Conservation (phyloP, 169 alveolate species). For the Plasmodium knowlesi region DNA sequence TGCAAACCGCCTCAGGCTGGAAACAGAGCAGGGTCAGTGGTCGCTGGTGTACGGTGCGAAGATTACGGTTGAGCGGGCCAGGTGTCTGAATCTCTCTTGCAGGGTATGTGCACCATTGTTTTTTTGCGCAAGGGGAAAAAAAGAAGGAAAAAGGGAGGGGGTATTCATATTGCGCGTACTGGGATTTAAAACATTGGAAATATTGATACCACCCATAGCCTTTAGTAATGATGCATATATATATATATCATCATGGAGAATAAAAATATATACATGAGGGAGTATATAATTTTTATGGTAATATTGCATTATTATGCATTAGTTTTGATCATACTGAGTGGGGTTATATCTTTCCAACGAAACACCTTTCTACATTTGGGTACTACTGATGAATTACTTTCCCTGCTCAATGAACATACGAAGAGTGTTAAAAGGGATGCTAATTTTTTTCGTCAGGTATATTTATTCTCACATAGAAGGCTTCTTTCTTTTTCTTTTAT, state of each 20-base stretch:
- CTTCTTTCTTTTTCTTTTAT: neutral
- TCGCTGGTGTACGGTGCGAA: constrained; percentile 75
- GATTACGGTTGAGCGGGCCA: constrained; percentile 44
- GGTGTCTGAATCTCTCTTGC: constrained; percentile 12
- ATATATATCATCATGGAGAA: neutral
- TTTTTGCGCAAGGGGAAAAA: neutral
- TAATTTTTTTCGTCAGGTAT: neutral
- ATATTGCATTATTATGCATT: neutral
- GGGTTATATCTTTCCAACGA: neutral
- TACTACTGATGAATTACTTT: neutral
- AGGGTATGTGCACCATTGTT: constrained; percentile 60
- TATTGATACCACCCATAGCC: too few relatives aligned
- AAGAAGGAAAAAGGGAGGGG: neutral
- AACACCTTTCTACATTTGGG: neutral
- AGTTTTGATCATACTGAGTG: neutral
- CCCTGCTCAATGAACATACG: neutral
- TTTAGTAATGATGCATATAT: too few relatives aligned
- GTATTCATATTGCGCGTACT: neutral
- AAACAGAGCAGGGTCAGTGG: constrained; percentile 76
- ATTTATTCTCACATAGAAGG: neutral
- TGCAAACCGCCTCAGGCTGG: constrained; percentile 75
- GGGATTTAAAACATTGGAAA: too few relatives aligned
- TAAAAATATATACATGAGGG: neutral
- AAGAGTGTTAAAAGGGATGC: too few relatives aligned
- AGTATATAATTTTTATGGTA: neutral